Base-by-base conservation (phyloP, 2,329 filamentous ascomycete genomes). In the Rosellinia necatrix region DNA sequence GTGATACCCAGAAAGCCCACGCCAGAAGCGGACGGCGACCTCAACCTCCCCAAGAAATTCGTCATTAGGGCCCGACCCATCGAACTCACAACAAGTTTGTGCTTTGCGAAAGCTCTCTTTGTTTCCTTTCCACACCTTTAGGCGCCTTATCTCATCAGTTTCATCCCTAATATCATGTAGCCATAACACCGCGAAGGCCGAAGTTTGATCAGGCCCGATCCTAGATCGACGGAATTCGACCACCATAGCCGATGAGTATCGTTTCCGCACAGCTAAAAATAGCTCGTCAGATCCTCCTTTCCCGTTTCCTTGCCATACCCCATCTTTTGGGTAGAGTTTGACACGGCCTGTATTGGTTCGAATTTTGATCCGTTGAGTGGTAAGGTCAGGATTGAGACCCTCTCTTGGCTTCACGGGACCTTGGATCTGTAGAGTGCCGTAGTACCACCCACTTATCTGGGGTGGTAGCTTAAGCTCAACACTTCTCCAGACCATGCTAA, bases 401-500 rank as follows among this genome's bases (percentile, higher is more conserved):
- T 64, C 61, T 12, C 78, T 76, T 2, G 73, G 73, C 47, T 75
- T 78, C 10, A 86, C 72, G 0, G 74, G 67, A 0, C 81, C 78
- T n/a, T 81, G 77, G 37, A 90, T 74, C 59, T 89, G 84, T 0
- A 91, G 66, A 0, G 88, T 91, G 4, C 88, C 89, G 53, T 85
- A 87, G 21, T 89, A 84, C 87, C 88, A 91, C 1, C 89, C 89
- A 1, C 84, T 72, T 27, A 87, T 70, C 47, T 82, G 77, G 5
- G 71, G 75, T 1, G 85, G 84, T 2, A 85, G 73, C 63, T 87
- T 79, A 1, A 89, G 71, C 55, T 87, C 80, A 2, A 91, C 78
- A 53, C 86, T 88, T 40, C 89, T 81, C 79, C 89, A 91, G 2
- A 91, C 84, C 75, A 91, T 78, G 13, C 87, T 90, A 53, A 92